Conservation (phyloP, 192 early-diverging fungal genomes). For the Coemansia sp. region DNA sequence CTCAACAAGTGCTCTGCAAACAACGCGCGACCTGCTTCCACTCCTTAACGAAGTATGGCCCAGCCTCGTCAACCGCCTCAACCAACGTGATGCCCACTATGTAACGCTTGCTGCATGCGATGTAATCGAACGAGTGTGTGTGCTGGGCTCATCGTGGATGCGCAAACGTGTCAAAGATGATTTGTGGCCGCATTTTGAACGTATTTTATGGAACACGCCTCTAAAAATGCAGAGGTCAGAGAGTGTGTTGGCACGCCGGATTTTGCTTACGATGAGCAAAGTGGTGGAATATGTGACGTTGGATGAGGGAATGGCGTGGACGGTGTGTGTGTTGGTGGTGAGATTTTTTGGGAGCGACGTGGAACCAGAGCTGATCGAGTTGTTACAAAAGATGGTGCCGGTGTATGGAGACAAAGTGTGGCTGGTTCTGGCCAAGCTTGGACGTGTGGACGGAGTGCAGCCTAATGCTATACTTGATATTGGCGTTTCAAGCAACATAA, state of each 20-base stretch:
- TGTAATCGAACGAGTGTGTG: conserved; percentile 35
- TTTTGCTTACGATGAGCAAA: conserved; percentile 28
- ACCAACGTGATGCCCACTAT: conserved; percentile 20
- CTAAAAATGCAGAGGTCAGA: conserved; percentile 11
- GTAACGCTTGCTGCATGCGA: conserved; percentile 41
- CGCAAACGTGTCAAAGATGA: conserved; percentile 39
- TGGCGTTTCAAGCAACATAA: conserved; percentile 10
- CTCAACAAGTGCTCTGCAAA: conserved; percentile 16
- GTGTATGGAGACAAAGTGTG: conserved; percentile 45
- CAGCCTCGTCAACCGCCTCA: conserved; percentile 21
- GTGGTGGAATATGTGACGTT: conserved; percentile 33
- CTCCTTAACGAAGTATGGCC: conserved; percentile 50
- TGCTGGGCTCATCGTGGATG: conserved; percentile 41
- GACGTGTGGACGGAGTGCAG: background rate
- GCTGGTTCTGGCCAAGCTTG: conserved; percentile 39
- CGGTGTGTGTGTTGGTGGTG: conserved; percentile 15
- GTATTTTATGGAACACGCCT: background rate
- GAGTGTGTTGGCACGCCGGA: conserved; percentile 9
- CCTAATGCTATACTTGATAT: conserved; percentile 15
- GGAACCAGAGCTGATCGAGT: conserved; percentile 4
- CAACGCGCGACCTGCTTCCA: conserved; percentile 37
- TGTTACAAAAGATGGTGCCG: conserved; percentile 37
- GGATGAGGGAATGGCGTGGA: conserved; percentile 35
- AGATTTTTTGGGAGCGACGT: conserved; percentile 13
- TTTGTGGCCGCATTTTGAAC: conserved; percentile 31